phyloP scores from a whole-genome alignment of 2,329 filamentous ascomycete species.

The Apiospora pterosperma region DNA sequence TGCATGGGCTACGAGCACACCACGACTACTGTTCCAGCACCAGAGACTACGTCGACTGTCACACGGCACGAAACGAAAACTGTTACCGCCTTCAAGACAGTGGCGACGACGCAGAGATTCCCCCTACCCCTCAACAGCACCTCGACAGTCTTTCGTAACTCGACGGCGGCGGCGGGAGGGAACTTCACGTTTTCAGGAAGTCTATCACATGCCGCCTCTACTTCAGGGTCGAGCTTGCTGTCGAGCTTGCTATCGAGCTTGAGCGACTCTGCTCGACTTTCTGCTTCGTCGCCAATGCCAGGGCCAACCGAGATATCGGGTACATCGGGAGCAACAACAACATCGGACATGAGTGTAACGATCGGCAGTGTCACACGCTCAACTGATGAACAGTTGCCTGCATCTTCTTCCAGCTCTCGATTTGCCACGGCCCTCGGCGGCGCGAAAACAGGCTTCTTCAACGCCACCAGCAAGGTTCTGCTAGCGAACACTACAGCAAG shows the following conservation, averaged over 20 bases:
- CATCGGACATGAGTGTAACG: neutral
- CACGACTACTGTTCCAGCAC: conserved; percentile 12
- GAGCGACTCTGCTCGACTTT: neutral
- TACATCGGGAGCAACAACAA: neutral
- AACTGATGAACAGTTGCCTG: neutral
- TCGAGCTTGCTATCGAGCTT: neutral
- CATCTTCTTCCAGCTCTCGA: neutral
- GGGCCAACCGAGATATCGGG: neutral
- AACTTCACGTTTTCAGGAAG: neutral
- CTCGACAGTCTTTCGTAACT: conserved; percentile 5
- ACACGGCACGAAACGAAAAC: conserved; percentile 8
- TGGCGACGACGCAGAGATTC: conserved; percentile 9
- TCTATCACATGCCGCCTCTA: neutral
- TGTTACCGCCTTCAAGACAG: neutral
- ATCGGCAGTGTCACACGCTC: neutral
- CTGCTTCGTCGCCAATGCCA: neutral
- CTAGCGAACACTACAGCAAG: conserved; percentile 5
- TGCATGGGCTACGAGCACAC: conserved; percentile 13
- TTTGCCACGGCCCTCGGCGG: neutral
- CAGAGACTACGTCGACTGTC: conserved; percentile 10
- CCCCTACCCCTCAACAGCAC: conserved; percentile 5
- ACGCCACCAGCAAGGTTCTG: neutral
- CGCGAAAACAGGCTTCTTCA: conserved; percentile 3
- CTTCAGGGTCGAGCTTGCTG: neutral
- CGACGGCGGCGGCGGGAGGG: conserved; percentile 3